Conservation (phyloP, 805 yeast species). For the Lipomyces mesembrius region DNA sequence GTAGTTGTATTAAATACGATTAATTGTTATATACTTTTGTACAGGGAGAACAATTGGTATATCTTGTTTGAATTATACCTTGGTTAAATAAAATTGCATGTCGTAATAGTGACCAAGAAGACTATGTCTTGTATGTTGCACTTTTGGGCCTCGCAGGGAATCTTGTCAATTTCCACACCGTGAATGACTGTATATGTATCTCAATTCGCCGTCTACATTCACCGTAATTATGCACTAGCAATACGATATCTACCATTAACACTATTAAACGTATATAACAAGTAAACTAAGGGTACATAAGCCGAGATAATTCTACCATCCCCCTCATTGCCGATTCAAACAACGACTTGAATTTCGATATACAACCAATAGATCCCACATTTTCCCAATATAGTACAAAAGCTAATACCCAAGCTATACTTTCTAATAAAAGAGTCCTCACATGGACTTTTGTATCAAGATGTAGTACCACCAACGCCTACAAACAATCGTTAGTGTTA, state of each 20-base stretch:
- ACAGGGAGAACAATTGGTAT: neutral
- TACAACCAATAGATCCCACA: neutral
- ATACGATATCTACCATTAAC: too few species aligned
- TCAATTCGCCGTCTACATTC: neutral
- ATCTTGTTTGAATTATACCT: slow-evolving; percentile 1
- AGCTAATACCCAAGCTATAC: neutral
- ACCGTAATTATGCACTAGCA: too few species aligned
- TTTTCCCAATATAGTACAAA: neutral
- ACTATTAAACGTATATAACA: neutral
- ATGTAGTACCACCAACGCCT: slow-evolving; percentile 23
- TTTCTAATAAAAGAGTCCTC: neutral
- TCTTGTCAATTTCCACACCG: neutral
- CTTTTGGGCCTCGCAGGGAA: neutral
- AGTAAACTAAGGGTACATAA: neutral
- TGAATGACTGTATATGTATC: neutral
- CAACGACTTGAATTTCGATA: too few species aligned
- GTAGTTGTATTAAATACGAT: slow-evolving; percentile 32
- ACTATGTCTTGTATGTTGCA: neutral
- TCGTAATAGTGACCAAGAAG: neutral
- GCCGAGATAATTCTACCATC: too few species aligned
- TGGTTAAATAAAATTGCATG: slow-evolving; percentile 1
- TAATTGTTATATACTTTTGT: slow-evolving; percentile 3
- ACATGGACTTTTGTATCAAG: neutral
- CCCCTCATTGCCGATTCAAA: too few species aligned
- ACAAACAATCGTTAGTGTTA: neutral